Evolutionary conservation across 2,329 filamentous ascomycete species (phyloP).

Genomic region (Cercospora berteroae): DNA sequence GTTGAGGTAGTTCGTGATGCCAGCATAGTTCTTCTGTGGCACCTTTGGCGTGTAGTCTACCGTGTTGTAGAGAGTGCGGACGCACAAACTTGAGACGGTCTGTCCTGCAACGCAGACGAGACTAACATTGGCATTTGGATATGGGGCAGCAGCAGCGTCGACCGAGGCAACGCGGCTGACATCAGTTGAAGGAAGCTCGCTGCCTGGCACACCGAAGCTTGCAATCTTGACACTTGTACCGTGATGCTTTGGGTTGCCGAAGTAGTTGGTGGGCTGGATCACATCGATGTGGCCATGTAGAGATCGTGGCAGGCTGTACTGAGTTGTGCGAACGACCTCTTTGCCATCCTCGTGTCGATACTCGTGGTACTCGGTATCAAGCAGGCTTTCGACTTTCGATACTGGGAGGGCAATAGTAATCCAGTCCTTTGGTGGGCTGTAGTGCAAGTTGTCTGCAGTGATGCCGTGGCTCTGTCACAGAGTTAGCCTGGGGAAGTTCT

Average conservation of each 20-base stretch:
- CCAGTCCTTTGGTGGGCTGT: slow-evolving; percentile 50
- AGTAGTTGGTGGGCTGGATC: slow-evolving; percentile 56
- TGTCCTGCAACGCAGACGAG: slow-evolving; percentile 14
- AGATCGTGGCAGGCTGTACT: slow-evolving; percentile 61
- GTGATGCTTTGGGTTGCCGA: slow-evolving; percentile 20
- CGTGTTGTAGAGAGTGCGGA: slow-evolving; percentile 53
- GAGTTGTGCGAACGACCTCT: slow-evolving; percentile 54
- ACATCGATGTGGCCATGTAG: slow-evolving; percentile 57
- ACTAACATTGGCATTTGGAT: slow-evolving; percentile 4
- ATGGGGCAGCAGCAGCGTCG: neutral
- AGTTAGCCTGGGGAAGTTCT: slow-evolving; percentile 41
- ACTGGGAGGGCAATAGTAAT: slow-evolving; percentile 53
- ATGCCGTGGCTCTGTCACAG: slow-evolving; percentile 50
- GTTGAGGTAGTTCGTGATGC: slow-evolving; percentile 48
- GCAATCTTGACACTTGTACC: slow-evolving; percentile 15
- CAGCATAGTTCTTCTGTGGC: slow-evolving; percentile 35
- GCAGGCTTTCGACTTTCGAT: slow-evolving; percentile 49
- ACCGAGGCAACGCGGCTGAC: slow-evolving; percentile 1
- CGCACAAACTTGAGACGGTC: slow-evolving; percentile 52
- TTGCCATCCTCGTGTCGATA: slow-evolving; percentile 47
- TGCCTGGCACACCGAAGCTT: slow-evolving; percentile 8
- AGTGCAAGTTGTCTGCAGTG: slow-evolving; percentile 13
- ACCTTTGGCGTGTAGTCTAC: slow-evolving; percentile 37
- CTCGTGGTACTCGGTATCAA: slow-evolving; percentile 58
- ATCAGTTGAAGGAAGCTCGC: neutral